phyloP scores from a whole-genome alignment of 306 rosid genomes.

The Medicago arabica region DNA sequence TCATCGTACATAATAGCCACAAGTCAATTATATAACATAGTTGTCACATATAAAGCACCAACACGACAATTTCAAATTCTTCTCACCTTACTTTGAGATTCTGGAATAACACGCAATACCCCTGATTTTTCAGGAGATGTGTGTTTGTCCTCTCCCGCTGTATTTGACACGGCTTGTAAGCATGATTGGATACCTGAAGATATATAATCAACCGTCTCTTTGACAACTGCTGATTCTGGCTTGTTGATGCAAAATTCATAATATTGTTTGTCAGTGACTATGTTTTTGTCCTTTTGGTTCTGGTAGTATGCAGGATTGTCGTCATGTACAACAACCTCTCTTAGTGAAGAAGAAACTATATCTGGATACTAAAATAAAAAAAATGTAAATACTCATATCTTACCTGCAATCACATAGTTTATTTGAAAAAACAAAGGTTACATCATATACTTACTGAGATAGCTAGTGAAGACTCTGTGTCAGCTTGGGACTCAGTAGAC shows the following conservation, averaged over 20 bases:
- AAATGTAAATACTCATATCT: constrained; percentile 33
- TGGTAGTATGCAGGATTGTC: constrained; percentile 43
- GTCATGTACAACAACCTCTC: constrained; percentile 46
- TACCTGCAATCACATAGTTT: constrained; percentile 32
- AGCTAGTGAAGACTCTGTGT: constrained; percentile 36
- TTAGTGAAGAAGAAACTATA: constrained; percentile 46
- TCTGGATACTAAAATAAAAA: constrained; percentile 55
- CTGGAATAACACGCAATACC: constrained; percentile 42
- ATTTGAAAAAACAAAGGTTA: constrained; percentile 16
- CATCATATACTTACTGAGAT: constrained; percentile 62
- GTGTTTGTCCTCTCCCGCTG: constrained; percentile 50
- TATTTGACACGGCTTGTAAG: constrained; percentile 49
- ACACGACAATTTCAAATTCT: constrained; percentile 33
- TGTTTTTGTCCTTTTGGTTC: constrained; percentile 45
- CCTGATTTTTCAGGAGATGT: constrained; percentile 45
- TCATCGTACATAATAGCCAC: constrained; percentile 36
- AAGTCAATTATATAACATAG: constrained; percentile 28
- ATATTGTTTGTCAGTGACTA: constrained; percentile 38
- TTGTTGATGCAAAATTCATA: constrained; percentile 37
- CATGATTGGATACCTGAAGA: constrained; percentile 51
- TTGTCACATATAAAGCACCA: not conserved
- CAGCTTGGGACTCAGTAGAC: constrained; percentile 43
- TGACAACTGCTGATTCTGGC: constrained; percentile 44
- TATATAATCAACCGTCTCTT: constrained; percentile 48
- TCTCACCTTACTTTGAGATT: constrained; percentile 65